A percentile compares a stretch with the other conserved stretches of the same genome.
Conservation (phyloP, 2,329 filamentous ascomycete genomes). For the Juglanconis sp. region DNA sequence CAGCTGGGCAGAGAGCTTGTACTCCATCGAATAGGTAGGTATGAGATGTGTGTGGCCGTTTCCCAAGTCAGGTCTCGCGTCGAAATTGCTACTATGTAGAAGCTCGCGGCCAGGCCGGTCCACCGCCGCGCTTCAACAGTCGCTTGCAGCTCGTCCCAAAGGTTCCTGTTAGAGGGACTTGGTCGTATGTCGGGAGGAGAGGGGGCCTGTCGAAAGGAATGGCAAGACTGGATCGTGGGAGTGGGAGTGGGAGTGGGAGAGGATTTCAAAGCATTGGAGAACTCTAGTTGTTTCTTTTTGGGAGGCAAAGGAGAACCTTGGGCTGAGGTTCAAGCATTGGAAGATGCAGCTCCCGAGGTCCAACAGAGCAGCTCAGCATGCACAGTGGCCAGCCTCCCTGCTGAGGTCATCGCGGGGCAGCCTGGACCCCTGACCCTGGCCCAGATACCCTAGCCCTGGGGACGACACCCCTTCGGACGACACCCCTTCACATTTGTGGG, state of each 20-base stretch:
- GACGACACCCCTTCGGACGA: no score
- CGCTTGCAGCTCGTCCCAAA: not conserved
- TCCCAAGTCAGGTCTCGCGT: not conserved
- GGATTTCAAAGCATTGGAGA: no score
- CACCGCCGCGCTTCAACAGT: not conserved
- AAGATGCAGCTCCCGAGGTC: not conserved
- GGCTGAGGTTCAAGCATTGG: no score
- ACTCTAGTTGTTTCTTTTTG: no score
- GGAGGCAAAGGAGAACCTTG: not conserved
- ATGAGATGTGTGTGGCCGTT: not conserved
- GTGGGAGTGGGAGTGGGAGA: not conserved
- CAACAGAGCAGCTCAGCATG: not conserved
- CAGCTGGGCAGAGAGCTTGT: constrained; percentile 89
- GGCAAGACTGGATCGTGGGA: not conserved
- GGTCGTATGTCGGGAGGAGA: not conserved
- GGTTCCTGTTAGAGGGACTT: not conserved
- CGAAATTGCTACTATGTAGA: not conserved
- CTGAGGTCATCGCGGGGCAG: constrained; percentile 18
- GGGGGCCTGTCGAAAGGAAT: not conserved
- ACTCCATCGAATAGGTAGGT: constrained; percentile 46
- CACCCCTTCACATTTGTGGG: no score
- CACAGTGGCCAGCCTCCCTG: not conserved
- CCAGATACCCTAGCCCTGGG: not conserved
- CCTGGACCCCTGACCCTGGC: not conserved
- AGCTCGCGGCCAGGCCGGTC: not conserved